Evolutionary conservation across 1,284 basidiomycete species (phyloP).

Genomic region (Boletus semigastroideus): DNA sequence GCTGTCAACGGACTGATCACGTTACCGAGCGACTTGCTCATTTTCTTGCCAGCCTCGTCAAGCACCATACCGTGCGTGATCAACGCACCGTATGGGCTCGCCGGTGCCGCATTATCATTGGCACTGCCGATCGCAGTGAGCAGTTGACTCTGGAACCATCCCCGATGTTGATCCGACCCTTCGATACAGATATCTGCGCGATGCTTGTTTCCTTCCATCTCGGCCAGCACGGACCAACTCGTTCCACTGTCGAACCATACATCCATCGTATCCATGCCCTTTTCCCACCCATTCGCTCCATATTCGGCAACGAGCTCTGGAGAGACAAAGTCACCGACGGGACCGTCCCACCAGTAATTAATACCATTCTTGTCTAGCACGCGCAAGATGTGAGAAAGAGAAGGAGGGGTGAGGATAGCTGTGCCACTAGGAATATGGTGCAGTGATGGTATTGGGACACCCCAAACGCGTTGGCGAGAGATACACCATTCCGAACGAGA

Average conservation of each 20-base stretch:
- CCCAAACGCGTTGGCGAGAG: slow-evolving; percentile 97
- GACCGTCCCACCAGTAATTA: slow-evolving; percentile 91
- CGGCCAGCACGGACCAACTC: slow-evolving; percentile 83
- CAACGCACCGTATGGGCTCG: slow-evolving; percentile 77
- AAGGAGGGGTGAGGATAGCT: slow-evolving; percentile 66
- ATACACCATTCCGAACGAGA: slow-evolving; percentile 99
- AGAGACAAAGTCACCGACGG: slow-evolving; percentile 81
- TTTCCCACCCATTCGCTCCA: slow-evolving; percentile 54
- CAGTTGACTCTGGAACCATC: slow-evolving; percentile 98
- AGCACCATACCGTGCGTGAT: slow-evolving; percentile 98
- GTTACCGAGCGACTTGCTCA: slow-evolving; percentile 98
- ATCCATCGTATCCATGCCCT: slow-evolving; percentile 94
- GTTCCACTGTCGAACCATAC: slow-evolving; percentile 99
- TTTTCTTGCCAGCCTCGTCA: slow-evolving; percentile 90
- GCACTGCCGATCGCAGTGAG: slow-evolving; percentile 75
- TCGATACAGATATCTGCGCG: slow-evolving; percentile 91
- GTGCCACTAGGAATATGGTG: slow-evolving; percentile 67
- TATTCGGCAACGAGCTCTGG: slow-evolving; percentile 50
- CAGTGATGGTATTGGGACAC: slow-evolving; percentile 93
- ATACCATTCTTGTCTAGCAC: slow-evolving; percentile 76
- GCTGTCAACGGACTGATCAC: slow-evolving; percentile 84
- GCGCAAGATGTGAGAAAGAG: slow-evolving; percentile 76
- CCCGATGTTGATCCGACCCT: slow-evolving; percentile 96
- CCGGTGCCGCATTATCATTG: slow-evolving; percentile 27
- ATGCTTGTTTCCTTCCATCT: slow-evolving; percentile 34